Evolutionary conservation across 441 rosid genomes (phyloP).

Genomic region (Corymbia calophylla): DNA sequence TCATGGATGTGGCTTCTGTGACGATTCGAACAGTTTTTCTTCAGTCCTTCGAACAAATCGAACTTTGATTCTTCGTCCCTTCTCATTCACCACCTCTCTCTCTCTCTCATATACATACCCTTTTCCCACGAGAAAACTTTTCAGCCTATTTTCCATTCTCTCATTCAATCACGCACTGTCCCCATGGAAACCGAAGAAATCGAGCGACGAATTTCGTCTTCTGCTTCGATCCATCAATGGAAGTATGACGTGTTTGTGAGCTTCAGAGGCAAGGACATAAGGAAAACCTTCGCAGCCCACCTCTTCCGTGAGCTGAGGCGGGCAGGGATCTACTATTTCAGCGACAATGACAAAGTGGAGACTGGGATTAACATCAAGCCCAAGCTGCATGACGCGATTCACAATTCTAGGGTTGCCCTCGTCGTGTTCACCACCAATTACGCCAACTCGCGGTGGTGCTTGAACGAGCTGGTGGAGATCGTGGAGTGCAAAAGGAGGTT

Average conservation of each 20-base stretch:
- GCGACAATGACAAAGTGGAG: not conserved
- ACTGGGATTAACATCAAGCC: rapidly evolving
- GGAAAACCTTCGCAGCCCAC: not conserved
- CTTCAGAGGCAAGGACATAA: not conserved
- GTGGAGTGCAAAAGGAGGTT: not conserved
- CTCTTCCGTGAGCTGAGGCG: not conserved
- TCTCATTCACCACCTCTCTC: not conserved
- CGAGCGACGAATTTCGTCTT: not conserved
- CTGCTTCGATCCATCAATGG: not conserved
- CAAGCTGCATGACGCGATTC: not conserved
- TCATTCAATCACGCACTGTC: not conserved
- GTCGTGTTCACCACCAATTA: not conserved
- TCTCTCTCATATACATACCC: not conserved
- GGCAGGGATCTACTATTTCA: not conserved
- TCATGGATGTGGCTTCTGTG: no score
- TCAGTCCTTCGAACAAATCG: no score
- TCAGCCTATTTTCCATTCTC: not conserved
- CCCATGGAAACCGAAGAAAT: no score
- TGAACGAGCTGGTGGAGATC: not conserved
- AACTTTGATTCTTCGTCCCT: not conserved
- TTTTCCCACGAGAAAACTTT: not conserved
- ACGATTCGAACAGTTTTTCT: no score
- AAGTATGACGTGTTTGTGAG: not conserved
- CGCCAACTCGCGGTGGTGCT: not conserved
- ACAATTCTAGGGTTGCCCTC: rapidly evolving